Base-by-base conservation (phyloP, 208 protist species). In the Sergeia podlipaevii region DNA sequence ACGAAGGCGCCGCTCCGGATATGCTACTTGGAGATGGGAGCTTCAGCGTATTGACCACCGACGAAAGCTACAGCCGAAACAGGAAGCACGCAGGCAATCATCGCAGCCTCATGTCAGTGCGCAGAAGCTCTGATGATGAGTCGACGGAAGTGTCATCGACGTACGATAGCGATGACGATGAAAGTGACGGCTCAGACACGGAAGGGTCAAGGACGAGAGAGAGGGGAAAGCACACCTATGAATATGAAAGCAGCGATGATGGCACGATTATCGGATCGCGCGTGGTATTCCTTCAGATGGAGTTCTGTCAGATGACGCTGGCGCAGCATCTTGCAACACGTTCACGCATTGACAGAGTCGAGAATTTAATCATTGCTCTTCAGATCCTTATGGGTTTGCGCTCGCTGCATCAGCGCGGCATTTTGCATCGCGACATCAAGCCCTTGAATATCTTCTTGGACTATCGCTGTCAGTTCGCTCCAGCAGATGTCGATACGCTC, bases 401-500 rank as follows among this genome's bases (percentile, higher is more conserved):
- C 1, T 89, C 91, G 61, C 53, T 95, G 54, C 89, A 95, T 48
- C 42, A 57, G 2, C 53, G 49, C 41, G 71, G 76, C 24, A 62
- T 85, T 37, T 52, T 95, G 28, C 89, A 95, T 62, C 81, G 89
- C 7, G 89, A 95, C 54, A 20, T 95, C 26, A 95, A 95, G 68
- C 84, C 89, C 7, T 79, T 72, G 5, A 95, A 95, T 52, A 64
- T 95, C 43, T 90, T 95, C 27, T 30, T 95, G 26, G 80, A 89
- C 59, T 92, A 82, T 61, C 64, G 74, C 6, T 89, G 69, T 24
- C 84, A 92, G 48, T 58, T 57, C 4, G n/a, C 28, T n/a, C 26
- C 38, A 62, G 33, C 47, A 49, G 28, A 46, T 15, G 50, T 33
- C 34, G 60, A 68, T 24, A n/a, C n/a, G n/a, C n/a, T n/a, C n/a